Percentiles rank a stretch among this genome's conserved stretches.
Evolutionary conservation across 148 eudicot genomes (phyloP).

Genomic region (Rheum nobile): DNA sequence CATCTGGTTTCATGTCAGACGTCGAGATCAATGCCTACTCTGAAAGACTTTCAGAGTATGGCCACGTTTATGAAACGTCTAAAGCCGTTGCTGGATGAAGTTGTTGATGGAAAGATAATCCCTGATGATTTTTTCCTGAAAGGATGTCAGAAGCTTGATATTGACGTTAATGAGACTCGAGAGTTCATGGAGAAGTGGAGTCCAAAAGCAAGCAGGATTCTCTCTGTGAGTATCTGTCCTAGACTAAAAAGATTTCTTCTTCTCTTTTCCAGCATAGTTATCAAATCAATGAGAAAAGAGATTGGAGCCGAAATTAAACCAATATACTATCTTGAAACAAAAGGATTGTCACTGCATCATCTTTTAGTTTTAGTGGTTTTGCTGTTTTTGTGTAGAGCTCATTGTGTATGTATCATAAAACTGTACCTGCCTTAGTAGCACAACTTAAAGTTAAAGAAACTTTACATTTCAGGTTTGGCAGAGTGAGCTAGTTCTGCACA

Average conservation of each 20-base stretch:
- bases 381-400: neutral
- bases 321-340: neutral
- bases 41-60: conserved; percentile 35
- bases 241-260: neutral
- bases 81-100: conserved; percentile 56
- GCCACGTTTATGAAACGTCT: conserved; percentile 53
- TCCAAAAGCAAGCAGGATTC: conserved; percentile 58
- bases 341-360: neutral
- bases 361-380: neutral
- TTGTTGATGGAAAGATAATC: conserved; percentile 31
- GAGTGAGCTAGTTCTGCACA: conserved; percentile 50
- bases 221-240: conserved; percentile 42
- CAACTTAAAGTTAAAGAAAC: neutral
- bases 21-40: conserved; percentile 44
- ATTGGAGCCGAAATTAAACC: neutral
- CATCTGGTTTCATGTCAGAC: conserved; percentile 69
- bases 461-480: conserved; percentile 44
- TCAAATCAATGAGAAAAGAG: neutral
- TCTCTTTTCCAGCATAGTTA: neutral
- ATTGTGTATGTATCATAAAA: neutral
- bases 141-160: conserved; percentile 65
- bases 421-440: neutral
- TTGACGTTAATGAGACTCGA: conserved; percentile 59
- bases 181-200: conserved; percentile 84
- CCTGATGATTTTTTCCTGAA: conserved; percentile 42